Base-by-base conservation (phyloP, 2,329 filamentous ascomycete species). In the Acephala macrosclerotiorum region DNA sequence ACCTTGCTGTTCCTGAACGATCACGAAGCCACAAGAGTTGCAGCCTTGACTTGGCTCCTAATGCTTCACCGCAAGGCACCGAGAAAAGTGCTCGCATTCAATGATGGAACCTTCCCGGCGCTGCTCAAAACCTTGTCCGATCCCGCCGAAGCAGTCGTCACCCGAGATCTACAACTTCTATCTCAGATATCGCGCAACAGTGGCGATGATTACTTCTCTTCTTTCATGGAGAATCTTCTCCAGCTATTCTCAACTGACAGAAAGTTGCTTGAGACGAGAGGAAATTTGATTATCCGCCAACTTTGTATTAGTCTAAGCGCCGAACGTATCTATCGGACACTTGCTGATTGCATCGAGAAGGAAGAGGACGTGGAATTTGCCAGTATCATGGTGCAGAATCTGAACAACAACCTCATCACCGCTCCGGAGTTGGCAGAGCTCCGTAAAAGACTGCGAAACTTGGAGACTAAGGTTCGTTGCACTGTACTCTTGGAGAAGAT, bases 401-500 rank as follows among this genome's bases (percentile, higher is more conserved):
- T 99, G 60, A 99, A 99, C 81, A 99, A 99, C 79, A 99, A 99
- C 74, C 89, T 99, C 62, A 97, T 99, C 71, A 99, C 96, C 1
- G 96, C 96, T 0, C 96, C 96, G 0, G 94, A 99, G 78, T 83
- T 99, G 35, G 89, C 93, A 1, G 96, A 98, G 72, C 84, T 99
- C 68, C 89, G 96, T 55, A 97, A 97, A 78, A 85, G 96, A 51
- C 82, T 99, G 59, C 87, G 96, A 38, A 99, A 97, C 73, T 83
- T 97, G 1, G 96, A 99, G 77, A 93, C 91, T 11, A 94, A 89
- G 80, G 91, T 91, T 80, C 63, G 72, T 65, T 35, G 8, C 9
- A 2, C n/a, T 25, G 40, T 16, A 2, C 40, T 16, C 18, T 12
- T 29, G 6, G 3, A 56, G 7, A 5, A 33, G 56, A 20, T 18